Evolutionary conservation across 768 basidiomycete species (phyloP).

Genomic region (Xerocomellus intermedius): DNA sequence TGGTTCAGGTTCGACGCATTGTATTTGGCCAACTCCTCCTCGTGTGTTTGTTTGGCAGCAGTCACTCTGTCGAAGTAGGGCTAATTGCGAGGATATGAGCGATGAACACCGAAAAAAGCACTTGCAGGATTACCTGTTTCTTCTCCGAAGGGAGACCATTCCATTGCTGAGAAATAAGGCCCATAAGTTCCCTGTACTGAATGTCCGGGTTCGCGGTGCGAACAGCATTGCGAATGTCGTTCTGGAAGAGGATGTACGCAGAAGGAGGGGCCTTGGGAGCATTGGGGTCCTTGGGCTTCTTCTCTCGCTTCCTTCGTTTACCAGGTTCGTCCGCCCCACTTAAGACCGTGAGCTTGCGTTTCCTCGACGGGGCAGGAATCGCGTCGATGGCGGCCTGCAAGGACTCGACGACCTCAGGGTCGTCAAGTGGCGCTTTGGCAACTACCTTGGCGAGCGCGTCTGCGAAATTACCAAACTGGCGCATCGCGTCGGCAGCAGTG

Average conservation of each 20-base stretch:
- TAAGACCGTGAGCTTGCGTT: constrained; percentile 45
- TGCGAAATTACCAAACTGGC: constrained; percentile 56
- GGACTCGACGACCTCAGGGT: constrained; percentile 29
- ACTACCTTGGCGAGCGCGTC: constrained; percentile 58
- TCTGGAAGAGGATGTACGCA: constrained; percentile 94
- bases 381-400: constrained; percentile 32
- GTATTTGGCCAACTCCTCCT: constrained; percentile 62
- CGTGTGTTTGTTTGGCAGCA: constrained; percentile 62
- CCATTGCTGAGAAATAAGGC: constrained; percentile 76
- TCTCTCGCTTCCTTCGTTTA: constrained; percentile 39
- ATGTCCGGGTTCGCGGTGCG: constrained; percentile 63
- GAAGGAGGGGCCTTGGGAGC: constrained; percentile 93
- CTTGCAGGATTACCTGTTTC: constrained; percentile 62
- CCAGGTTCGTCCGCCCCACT: constrained; percentile 40
- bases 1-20: constrained; percentile 53
- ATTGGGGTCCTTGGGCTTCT: constrained; percentile 82
- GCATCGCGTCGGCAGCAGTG: constrained; percentile 61
- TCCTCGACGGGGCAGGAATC: constrained; percentile 39
- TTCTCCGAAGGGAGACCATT: constrained; percentile 58
- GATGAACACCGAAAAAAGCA: neutral
- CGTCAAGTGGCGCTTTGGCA: constrained; percentile 36
- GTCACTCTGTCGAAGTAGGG: constrained; percentile 42
- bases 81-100: constrained; percentile 13
- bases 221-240: constrained; percentile 76
- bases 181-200: constrained; percentile 69